phyloP scores from a whole-genome alignment of 495 filamentous ascomycete species.

The Hypoxylon crocopeplum region DNA sequence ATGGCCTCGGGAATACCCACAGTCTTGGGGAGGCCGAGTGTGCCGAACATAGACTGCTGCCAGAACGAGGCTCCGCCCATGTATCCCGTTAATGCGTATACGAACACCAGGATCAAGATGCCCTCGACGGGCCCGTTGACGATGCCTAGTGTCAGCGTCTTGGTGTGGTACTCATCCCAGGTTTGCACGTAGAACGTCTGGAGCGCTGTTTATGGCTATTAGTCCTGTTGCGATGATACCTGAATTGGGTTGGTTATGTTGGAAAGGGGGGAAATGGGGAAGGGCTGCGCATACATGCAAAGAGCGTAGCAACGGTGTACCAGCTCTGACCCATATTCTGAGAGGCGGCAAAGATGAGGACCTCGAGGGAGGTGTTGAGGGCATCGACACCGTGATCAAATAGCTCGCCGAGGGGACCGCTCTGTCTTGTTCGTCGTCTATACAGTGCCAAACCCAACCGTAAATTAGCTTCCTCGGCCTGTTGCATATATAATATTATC shows the following conservation, averaged over 20 bases:
- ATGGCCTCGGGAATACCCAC: conserved; percentile 69
- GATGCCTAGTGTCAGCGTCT: conserved; percentile 89
- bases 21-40: conserved; percentile 70
- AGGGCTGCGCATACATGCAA: conserved; percentile 67
- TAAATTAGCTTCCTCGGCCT: conserved; percentile 24
- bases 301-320: conserved; percentile 83
- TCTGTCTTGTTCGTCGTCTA: conserved; percentile 86
- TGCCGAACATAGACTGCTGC: conserved; percentile 79
- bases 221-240: not conserved
- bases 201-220: conserved; percentile 59
- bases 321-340: conserved; percentile 95
- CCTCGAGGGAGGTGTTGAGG: conserved; percentile 92
- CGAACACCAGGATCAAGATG: conserved; percentile 78
- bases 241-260: too few relatives aligned
- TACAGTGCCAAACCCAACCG: not conserved
- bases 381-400: conserved; percentile 99
- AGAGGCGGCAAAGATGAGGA: conserved; percentile 85
- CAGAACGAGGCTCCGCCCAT: conserved; percentile 91
- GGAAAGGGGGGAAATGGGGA: not conserved
- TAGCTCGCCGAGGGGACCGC: conserved; percentile 91
- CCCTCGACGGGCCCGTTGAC: conserved; percentile 96
- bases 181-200: conserved; percentile 98
- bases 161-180: conserved; percentile 99
- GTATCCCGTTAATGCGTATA: conserved; percentile 86
- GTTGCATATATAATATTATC: not conserved